These are phyloP conservation scores for Tylopilus sp. DNA, from an alignment of 1,284 basidiomycete species.

Conservation along the genomic window DNA sequence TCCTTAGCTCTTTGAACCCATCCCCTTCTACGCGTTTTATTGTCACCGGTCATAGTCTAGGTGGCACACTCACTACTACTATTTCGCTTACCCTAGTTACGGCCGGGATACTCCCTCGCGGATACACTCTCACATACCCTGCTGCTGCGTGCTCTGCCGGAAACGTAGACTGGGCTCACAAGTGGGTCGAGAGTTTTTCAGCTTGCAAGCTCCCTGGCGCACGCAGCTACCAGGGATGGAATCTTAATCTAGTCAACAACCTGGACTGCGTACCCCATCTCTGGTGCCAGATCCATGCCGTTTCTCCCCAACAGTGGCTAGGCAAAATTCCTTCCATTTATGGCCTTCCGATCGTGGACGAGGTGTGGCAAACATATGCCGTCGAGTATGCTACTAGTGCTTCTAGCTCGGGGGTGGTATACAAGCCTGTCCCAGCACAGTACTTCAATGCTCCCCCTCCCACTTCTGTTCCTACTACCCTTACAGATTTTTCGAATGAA, in stretches of 20 bases:
- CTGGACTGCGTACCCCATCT: conserved; percentile 23
- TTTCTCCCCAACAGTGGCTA: conserved; percentile 13
- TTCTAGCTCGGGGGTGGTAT: conserved; percentile 7
- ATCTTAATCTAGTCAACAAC: conserved; percentile 31
- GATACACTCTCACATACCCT: conserved; percentile 13
- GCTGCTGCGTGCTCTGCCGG: conserved; percentile 16
- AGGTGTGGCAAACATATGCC: neutral
- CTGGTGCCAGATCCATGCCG: conserved; percentile 7
- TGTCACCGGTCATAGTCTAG: conserved; percentile 21
- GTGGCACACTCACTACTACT: conserved; percentile 17
- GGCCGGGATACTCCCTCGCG: neutral
- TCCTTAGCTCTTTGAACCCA: conserved; percentile 2
- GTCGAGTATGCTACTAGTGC: neutral
- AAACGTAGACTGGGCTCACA: neutral
- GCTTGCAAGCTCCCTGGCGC: neutral
- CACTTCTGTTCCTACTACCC: neutral
- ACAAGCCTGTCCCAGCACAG: neutral
- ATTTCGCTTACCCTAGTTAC: conserved; percentile 19
- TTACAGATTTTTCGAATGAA: too few relatives aligned
- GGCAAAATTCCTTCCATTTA: conserved; percentile 28
- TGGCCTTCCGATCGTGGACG: conserved; percentile 9
- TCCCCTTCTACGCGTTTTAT: conserved; percentile 4
- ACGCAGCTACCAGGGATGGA: conserved; percentile 23
- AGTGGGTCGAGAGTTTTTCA: conserved; percentile 1
- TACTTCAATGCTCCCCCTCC: neutral